Conservation (phyloP, 768 basidiomycete species). For the Leccinum aurantiacum region DNA sequence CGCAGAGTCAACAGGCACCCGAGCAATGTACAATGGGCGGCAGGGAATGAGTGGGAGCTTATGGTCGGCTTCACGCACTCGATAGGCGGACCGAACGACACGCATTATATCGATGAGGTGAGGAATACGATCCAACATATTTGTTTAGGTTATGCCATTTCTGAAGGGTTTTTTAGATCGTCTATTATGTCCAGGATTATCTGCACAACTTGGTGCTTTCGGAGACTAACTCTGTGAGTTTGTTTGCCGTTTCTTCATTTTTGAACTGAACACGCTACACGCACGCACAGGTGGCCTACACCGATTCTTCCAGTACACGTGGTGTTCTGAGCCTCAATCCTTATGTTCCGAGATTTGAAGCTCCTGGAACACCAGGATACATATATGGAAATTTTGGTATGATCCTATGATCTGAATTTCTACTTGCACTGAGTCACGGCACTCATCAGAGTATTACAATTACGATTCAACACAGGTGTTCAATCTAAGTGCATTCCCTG, state of each 20-base stretch:
- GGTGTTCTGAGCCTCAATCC: no score
- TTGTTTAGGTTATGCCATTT: background rate
- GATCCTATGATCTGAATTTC: no score
- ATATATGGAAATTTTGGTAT: no score
- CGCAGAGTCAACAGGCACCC: constrained; percentile 54
- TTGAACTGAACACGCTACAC: no score
- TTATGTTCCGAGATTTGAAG: no score
- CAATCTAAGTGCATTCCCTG: constrained; percentile 53
- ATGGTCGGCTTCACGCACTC: constrained; percentile 28
- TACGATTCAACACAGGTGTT: constrained; percentile 54
- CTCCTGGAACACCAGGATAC: no score
- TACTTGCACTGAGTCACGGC: background rate
- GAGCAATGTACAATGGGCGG: constrained; percentile 59
- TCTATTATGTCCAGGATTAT: constrained; percentile 52
- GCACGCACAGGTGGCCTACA: no score
- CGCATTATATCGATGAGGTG: constrained; percentile 43
- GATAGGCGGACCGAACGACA: background rate
- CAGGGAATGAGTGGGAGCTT: constrained; percentile 46
- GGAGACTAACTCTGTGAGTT: constrained; percentile 49
- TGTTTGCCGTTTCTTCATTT: background rate
- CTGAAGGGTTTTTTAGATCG: constrained; percentile 35
- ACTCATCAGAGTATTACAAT: constrained; percentile 50
- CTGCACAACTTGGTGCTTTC: constrained; percentile 44
- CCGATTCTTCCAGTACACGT: no score
- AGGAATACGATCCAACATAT: constrained; percentile 4